Base-by-base conservation (phyloP, 805 yeast genomes). In the Teunomyces funiuensis region DNA sequence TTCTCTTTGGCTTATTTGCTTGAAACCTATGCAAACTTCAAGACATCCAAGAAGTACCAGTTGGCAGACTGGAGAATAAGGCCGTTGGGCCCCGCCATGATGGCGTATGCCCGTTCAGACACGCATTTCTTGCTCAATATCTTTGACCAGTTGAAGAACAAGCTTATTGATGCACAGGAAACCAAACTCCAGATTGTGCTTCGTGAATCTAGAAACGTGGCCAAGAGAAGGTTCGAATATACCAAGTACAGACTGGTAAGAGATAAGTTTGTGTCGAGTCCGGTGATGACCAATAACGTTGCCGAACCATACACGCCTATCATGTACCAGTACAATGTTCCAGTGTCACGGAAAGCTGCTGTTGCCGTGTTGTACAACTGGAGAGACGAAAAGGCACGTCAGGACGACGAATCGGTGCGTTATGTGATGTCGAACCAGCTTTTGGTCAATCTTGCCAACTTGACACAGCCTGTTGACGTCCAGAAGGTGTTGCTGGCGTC, bases 61-160 rank as follows among this genome's bases (percentile, higher is more conserved):
- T 67, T 90, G 46, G 96, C 98, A 1, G 99, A 93, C 63, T 93
- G 99, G 99, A 78, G 99, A 58, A 65, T 83, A 5, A 75, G 99
- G 50, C 99, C 99, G 0, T 66, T 93, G 39, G 76, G 87, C 1
- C 60, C 69, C 7, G 80, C 87, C 28, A 84, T 93, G 90, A 63
- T 72, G 45, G 78, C 83, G 11, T 93, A 93, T 60, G 99, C 99
- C 0, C 76, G 96, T 49, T 85, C 97, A 0, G 99, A 93, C 63
- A 93, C 99, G 0, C 99, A 93, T 62, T 93, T 89, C 54, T 65
- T 93, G 39, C 70, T 93, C 27, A 78, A 85, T 60, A 85, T 93
- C 11, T 93, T 74, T 63, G 91, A 88, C 55, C 77, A 77, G 47
- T 63, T 93, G 61, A 80, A 80, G 46, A 83, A 83, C 49, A 71